Evolutionary conservation across 169 alveolate genomes (phyloP), one percentile per base, ranked within the genome.

Genomic region (Babesia bovis): DNA sequence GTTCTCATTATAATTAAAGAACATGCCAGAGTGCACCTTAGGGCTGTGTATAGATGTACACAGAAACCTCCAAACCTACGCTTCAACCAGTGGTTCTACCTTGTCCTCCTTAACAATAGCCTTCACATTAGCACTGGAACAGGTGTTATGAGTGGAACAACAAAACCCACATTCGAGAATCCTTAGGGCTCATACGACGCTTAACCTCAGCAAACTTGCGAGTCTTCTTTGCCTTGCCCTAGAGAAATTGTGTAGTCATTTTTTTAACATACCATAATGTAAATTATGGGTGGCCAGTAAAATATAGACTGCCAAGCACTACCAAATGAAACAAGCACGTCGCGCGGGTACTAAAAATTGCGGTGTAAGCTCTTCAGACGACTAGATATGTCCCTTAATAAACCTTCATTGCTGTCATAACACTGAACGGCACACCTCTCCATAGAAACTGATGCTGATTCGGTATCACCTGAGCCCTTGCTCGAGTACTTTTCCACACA

Each of bases 161-260:
- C 45, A 38, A 38, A 38, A 38, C 13, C 5, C 38, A 78, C 86
- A 78, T 66, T 41, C 76, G 57, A 50, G 89, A 85, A 79, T 95
- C 98, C 57, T 95, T 94, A 38, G 95, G 95, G 52, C 86, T 87
- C 65, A 96, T 77, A 53, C 92, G 90, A 30, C 97, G 57, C 74
- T 95, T 92, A 19, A 93, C 94, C 72, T 93, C 87, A 28, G 97
- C 97, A 79, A 95, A 96, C 91, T 96, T 95, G 56, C 95, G 85
- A 15, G 97, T 84, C 93, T 92, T 94, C 76, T 92, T 92, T 52
- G 92, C 83, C 59, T 70, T 81, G 3, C 84, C 73, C 88, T 70
- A 13, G 7, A 13, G 13, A 55, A 13, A 61, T n/a, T n/a, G n/a
- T n/a, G n/a, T n/a, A n/a, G n/a, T n/a, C n/a, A n/a, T n/a, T 92